phyloP scores from a whole-genome alignment of 345 rosid genomes.

The Rubroshorea leprosula region DNA sequence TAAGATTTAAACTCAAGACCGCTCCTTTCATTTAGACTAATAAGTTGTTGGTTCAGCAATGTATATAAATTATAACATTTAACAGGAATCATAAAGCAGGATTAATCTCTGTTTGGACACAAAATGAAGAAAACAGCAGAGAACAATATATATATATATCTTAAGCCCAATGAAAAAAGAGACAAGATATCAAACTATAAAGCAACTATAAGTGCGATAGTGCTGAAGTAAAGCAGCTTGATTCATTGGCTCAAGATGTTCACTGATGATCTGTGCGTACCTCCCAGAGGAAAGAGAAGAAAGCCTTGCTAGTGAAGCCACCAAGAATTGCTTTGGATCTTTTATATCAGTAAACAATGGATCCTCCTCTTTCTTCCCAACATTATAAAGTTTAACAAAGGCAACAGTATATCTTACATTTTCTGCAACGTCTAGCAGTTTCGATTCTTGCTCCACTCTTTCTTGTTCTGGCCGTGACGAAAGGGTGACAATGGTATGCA shows the following conservation, averaged over 20 bases:
- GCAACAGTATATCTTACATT: constrained; percentile 71
- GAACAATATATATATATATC: too few species aligned
- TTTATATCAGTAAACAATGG: constrained; percentile 67
- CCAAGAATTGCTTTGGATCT: constrained; percentile 78
- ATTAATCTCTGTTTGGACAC: too few species aligned
- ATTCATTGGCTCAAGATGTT: constrained; percentile 66
- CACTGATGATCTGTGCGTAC: constrained; percentile 63
- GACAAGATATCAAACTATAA: constrained; percentile 57
- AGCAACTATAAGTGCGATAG: constrained; percentile 52
- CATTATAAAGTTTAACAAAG: constrained; percentile 77
- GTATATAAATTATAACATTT: too few species aligned
- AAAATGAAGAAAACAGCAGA: too few species aligned
- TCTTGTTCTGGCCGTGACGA: constrained; percentile 79
- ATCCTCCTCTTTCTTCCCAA: constrained; percentile 90
- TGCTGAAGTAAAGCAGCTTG: constrained; percentile 65
- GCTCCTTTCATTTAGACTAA: too few species aligned
- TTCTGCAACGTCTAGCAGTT: constrained; percentile 83
- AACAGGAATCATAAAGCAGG: too few species aligned
- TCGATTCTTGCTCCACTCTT: constrained; percentile 70
- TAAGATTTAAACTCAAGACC: too few species aligned
- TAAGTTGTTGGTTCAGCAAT: too few species aligned
- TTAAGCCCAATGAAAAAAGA: too few species aligned
- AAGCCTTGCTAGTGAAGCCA: constrained; percentile 55
- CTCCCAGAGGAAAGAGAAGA: constrained; percentile 65
- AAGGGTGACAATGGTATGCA: constrained; percentile 77